Evolutionary conservation across 2,329 filamentous ascomycete species (phyloP).

Genomic region (Neobulgaria alba): DNA sequence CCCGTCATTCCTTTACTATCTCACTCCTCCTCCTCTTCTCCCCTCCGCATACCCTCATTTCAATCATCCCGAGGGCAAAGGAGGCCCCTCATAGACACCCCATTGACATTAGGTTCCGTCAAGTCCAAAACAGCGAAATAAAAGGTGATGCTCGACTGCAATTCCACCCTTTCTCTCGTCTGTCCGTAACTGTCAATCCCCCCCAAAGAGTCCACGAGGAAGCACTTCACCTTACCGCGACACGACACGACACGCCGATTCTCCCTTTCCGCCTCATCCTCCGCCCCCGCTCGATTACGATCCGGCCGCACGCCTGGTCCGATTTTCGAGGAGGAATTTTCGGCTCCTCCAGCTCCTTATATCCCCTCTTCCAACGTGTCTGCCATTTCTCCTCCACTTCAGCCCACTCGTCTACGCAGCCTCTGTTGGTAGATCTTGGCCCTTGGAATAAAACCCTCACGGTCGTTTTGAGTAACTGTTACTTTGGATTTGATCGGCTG

Average conservation of each 20-base stretch:
- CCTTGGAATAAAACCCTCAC: background rate
- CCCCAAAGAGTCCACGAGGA: conserved; percentile 9
- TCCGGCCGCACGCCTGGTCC: background rate
- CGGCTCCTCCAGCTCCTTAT: background rate
- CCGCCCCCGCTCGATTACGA: conserved; percentile 1
- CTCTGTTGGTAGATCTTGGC: background rate
- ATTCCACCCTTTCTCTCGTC: conserved; percentile 15
- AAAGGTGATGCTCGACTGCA: conserved; percentile 15
- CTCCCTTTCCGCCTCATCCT: conserved; percentile 4
- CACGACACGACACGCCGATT: conserved; percentile 1
- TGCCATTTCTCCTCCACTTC: background rate
- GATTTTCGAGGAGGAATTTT: background rate
- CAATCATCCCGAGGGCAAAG: conserved; percentile 13
- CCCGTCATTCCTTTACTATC: conserved; percentile 5
- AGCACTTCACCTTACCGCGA: conserved; percentile 11
- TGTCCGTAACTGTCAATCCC: conserved; percentile 23
- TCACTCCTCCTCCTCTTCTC: conserved; percentile 11
- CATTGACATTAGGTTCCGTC: conserved; percentile 20
- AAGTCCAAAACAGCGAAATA: conserved; percentile 8
- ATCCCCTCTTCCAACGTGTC: background rate
- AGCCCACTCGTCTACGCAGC: background rate
- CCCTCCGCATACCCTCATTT: conserved; percentile 13
- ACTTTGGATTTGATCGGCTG: too few relatives aligned
- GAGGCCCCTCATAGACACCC: conserved; percentile 11
- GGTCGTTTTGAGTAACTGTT: background rate